Conservation (phyloP, 1,284 basidiomycete species). For the Caloboletus firmus region DNA sequence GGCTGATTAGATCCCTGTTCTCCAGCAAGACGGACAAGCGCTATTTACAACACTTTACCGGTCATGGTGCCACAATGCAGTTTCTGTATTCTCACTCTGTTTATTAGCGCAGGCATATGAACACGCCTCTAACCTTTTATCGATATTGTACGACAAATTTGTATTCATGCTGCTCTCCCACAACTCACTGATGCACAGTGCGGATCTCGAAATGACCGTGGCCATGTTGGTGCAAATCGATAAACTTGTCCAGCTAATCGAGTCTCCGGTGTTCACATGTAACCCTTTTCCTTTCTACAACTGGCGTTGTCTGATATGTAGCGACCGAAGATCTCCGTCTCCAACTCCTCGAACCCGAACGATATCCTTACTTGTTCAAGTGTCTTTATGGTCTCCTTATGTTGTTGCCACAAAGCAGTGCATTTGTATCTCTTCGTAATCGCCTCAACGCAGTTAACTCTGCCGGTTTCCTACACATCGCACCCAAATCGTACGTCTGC, state of each 20-base stretch:
- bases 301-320: conserved; percentile 3
- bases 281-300: conserved; percentile 28
- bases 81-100: conserved; percentile 94
- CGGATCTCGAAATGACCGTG: conserved; percentile 95
- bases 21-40: conserved; percentile 87
- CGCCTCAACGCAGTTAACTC: conserved; percentile 94
- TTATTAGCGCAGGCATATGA: conserved; percentile 97
- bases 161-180: background rate
- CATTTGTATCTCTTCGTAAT: conserved; percentile 94
- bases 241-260: conserved; percentile 97
- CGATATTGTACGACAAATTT: conserved; percentile 77
- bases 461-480: conserved; percentile 88
- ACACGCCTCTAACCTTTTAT: conserved; percentile 95
- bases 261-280: conserved; percentile 98
- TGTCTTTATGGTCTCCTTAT: conserved; percentile 97
- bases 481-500: conserved; percentile 69
- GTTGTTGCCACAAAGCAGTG: conserved; percentile 95
- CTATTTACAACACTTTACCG: conserved; percentile 92
- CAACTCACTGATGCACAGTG: conserved; percentile 49
- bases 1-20: conserved; percentile 1
- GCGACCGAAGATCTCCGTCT: conserved; percentile 78
- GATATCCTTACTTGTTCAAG: conserved; percentile 96
- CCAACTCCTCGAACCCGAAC: conserved; percentile 95
- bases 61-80: conserved; percentile 99
- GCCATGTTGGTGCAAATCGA: conserved; percentile 95